Percentiles rank a stretch among this genome's conserved stretches.
Conservation (phyloP, 208 protist species). For the Acanthamoeba triangularis region DNA sequence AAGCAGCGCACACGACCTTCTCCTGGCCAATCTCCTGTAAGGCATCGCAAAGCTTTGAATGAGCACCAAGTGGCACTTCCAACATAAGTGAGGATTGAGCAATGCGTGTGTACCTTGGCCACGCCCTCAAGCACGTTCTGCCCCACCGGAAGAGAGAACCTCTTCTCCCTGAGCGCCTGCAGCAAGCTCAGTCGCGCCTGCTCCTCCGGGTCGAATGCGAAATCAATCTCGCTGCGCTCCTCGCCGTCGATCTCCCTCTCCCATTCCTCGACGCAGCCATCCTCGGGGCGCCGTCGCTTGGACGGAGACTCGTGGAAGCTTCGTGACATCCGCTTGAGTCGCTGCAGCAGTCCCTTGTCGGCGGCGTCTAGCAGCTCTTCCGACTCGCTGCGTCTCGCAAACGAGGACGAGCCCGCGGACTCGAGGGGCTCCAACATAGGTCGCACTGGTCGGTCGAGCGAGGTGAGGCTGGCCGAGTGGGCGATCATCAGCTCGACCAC, state of each 20-base stretch:
- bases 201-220: not conserved
- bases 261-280: conserved; percentile 28
- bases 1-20: conserved; percentile 20
- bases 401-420: not conserved
- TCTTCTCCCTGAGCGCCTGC: conserved; percentile 18
- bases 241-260: conserved; percentile 18
- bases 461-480: not conserved
- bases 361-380: not conserved
- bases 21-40: conserved; percentile 6
- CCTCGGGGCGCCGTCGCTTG: conserved; percentile 4
- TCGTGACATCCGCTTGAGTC: conserved; percentile 51
- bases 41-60: not conserved
- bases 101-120: not conserved
- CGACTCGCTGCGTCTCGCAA: not conserved
- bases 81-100: no score
- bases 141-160: conserved; percentile 6
- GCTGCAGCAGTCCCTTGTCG: conserved; percentile 46
- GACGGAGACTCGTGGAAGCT: conserved; percentile 62
- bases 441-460: conserved; percentile 1
- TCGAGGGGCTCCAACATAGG: not conserved
- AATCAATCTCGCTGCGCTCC: not conserved
- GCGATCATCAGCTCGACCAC: conserved; percentile 38
- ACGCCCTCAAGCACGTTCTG: conserved; percentile 33
- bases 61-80: no score
- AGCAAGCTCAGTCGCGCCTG: not conserved